Percentiles rank a stretch among this genome's conserved stretches.
These are phyloP conservation scores for Solanum hybrid DNA, from an alignment of 305 asterid species.

Conservation along the genomic window DNA sequence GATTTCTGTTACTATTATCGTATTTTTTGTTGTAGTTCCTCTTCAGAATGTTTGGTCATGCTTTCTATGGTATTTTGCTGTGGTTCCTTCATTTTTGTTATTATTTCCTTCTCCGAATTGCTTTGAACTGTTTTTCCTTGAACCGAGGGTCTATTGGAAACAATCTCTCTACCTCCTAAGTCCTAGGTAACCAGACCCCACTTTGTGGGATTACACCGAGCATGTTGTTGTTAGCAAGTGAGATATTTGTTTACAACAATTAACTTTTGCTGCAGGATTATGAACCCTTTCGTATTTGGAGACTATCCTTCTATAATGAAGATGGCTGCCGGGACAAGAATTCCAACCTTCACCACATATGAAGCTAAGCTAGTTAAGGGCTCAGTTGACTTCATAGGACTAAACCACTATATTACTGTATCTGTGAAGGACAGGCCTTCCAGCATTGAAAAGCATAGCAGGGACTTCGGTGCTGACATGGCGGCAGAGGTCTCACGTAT, in stretches of 20 bases:
- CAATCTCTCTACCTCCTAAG: not conserved
- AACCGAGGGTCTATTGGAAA: not conserved
- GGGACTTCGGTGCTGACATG: constrained; percentile 22
- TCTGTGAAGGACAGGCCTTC: constrained; percentile 17
- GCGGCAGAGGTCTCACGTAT: constrained; percentile 14
- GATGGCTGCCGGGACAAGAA: constrained; percentile 27
- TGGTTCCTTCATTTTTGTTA: not conserved
- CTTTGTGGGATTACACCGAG: not conserved
- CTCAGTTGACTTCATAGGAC: constrained; percentile 42
- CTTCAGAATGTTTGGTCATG: not conserved
- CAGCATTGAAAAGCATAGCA: constrained; percentile 1
- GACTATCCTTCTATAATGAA: constrained; percentile 45
- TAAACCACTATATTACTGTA: constrained; percentile 28
- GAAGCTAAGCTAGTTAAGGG: constrained; percentile 42
- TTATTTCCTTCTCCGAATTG: not conserved
- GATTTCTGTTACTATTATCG: not conserved
- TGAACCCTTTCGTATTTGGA: constrained; percentile 42
- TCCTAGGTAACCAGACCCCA: not conserved
- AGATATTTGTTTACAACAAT: not conserved
- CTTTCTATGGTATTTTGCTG: not conserved
- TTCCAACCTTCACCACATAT: constrained; percentile 34
- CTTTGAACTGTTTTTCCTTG: not conserved
- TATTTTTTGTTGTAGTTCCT: not conserved
- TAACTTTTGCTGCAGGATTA: constrained; percentile 24
- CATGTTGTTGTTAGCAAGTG: not conserved